phyloP scores from a whole-genome alignment of 768 basidiomycete species.

The Boletales sp. region DNA sequence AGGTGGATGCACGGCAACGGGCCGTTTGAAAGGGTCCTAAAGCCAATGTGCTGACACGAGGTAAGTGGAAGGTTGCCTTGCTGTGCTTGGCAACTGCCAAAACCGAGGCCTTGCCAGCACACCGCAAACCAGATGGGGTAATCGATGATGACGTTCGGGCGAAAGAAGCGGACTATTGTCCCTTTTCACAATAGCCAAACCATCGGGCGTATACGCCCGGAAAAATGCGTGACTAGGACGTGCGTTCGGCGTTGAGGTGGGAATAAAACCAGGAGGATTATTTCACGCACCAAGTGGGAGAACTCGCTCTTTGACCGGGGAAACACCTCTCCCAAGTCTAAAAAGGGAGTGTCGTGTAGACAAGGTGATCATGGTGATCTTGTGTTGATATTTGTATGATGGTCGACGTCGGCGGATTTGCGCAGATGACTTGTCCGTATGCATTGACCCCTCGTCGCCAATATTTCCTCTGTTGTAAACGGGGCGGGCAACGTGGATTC shows the following conservation, averaged over 20 bases:
- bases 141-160: conserved; percentile 1
- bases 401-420: not conserved
- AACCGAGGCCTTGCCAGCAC: not conserved
- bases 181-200: not conserved
- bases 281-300: conserved; percentile 2
- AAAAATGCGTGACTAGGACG: conserved; percentile 7
- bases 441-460: conserved; percentile 1
- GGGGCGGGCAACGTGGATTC: not conserved
- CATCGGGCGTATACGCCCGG: not conserved
- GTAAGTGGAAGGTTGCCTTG: conserved; percentile 6
- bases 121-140: not conserved
- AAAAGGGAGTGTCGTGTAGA: not conserved
- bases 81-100: conserved; percentile 2
- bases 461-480: not conserved
- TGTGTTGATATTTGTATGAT: not conserved
- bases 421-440: not conserved
- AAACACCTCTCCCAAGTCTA: not conserved
- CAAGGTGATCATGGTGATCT: conserved; percentile 1
- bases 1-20: conserved; percentile 12
- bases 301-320: not conserved
- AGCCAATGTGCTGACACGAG: conserved; percentile 13
- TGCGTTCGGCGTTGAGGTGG: not conserved
- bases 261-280: not conserved
- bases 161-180: not conserved
- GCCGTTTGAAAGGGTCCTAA: not conserved